Percentiles rank a stretch among this genome's conserved stretches.
phyloP scores from a whole-genome alignment of 2,329 filamentous ascomycete species.

The Talaromyces sp. region DNA sequence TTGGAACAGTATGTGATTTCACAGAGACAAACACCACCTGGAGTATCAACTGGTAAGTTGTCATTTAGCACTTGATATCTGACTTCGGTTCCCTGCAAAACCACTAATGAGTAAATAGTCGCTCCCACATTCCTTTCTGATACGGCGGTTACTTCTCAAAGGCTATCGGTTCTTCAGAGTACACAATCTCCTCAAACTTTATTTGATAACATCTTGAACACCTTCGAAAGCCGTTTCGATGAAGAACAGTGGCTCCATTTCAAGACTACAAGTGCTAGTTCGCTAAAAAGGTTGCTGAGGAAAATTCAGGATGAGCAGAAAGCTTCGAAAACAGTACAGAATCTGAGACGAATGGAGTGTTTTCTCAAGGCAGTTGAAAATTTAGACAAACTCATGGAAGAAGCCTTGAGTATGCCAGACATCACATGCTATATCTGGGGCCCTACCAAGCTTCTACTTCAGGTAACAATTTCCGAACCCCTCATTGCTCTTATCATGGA shows the following conservation, averaged over 20 bases:
- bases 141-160: not conserved
- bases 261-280: not conserved
- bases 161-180: not conserved
- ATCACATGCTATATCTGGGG: constrained; percentile 5
- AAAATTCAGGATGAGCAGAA: constrained; percentile 10
- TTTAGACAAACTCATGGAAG: not conserved
- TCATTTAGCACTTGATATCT: not conserved
- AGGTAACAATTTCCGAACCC: not conserved
- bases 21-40: not conserved
- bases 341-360: not conserved
- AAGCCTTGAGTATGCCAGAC: not conserved
- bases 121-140: not conserved
- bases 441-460: constrained; percentile 2
- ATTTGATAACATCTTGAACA: not conserved
- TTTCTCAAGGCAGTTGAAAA: constrained; percentile 2
- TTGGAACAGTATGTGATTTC: constrained; percentile 8
- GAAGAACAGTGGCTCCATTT: not conserved
- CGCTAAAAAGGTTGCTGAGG: not conserved
- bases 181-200: not conserved
- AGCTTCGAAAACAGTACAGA: not conserved
- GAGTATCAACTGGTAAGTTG: constrained; percentile 4
- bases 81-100: not conserved
- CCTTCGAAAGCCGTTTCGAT: not conserved
- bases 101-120: not conserved
- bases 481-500: not conserved